Base-by-base conservation (phyloP, 768 basidiomycete genomes). In the Scleroderma citrinum region DNA sequence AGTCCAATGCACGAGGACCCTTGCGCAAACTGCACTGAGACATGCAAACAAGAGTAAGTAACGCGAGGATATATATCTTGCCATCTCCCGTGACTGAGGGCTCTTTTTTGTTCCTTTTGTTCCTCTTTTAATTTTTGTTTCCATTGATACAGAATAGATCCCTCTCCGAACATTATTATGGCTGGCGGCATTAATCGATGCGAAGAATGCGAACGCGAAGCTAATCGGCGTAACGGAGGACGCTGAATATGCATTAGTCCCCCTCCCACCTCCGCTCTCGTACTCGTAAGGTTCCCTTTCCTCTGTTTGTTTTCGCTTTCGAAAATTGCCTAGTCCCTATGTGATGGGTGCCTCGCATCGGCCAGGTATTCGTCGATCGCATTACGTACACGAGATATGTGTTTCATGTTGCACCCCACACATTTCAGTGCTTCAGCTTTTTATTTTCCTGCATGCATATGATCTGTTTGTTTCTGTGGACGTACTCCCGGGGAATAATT, bases 1-100 rank as follows among this genome's bases (percentile, higher is more conserved):
- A 51, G 30, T 19, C 52, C 46, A 11, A 34, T 49, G 24, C 46
- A 53, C 17, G 34, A 49, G 5, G 44, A 17, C 6, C 47, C 44
- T 5, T 53, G 49, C 32, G 38, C 8, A 31, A 26, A 39, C 10
- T 47, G 45, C 45, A 10, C 29, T 5, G 32, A 38, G 52, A 51
- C 46, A 19, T 51, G 50, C 12, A 14, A 24, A 32, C 23, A 45
- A 44, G 21, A 20, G 43, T 45, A 47, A 30, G 43, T 49, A 29
- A 29, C 26, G 8, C 26, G 26, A 29, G 8, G 26, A 4, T 8
- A 29, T 8, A 29, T 29, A 29, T 29, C 4, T 29, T 29, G 26
- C 26, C 26, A 29, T 29, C 38, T 12, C 23, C 20, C 21, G 19
- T 26, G 21, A 29, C 17, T 8, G 24, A 42, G 16, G 12, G 40